Conservation (phyloP, 768 basidiomycete species). For the Rubroboletus satanas region DNA sequence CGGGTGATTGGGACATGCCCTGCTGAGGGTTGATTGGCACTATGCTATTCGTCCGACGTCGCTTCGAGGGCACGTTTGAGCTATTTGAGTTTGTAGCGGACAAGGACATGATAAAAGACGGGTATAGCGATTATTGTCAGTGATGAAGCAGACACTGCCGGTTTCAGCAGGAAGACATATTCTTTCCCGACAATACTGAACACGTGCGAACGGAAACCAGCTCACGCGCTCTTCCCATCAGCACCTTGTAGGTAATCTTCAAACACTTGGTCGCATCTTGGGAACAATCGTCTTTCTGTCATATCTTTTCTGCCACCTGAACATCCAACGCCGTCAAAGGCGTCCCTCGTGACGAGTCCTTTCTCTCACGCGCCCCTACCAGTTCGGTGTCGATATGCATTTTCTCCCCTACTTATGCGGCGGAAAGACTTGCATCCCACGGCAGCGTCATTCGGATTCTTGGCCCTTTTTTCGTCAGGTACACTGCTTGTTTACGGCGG, state of each 20-base stretch:
- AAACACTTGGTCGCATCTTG: not conserved
- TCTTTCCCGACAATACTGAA: slow-evolving; percentile 9
- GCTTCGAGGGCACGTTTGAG: slow-evolving; percentile 54
- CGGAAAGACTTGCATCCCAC: not conserved
- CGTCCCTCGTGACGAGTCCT: not conserved
- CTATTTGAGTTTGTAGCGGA: slow-evolving; percentile 56
- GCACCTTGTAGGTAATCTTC: not conserved
- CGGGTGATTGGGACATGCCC: slow-evolving; percentile 35
- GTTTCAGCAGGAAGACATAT: slow-evolving; percentile 10
- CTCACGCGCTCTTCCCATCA: not conserved
- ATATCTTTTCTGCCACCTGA: not conserved
- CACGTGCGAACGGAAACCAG: slow-evolving; percentile 15
- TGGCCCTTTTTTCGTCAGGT: not conserved
- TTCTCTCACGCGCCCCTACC: not conserved
- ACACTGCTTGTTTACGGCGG: not conserved
- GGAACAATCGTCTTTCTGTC: not conserved
- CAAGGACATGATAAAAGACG: slow-evolving; percentile 51
- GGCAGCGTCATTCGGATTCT: not conserved
- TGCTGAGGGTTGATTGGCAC: slow-evolving; percentile 15
- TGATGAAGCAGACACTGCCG: slow-evolving; percentile 9
- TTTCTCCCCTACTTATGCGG: not conserved
- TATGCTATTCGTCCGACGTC: slow-evolving; percentile 47
- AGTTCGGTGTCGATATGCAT: not conserved
- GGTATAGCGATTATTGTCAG: slow-evolving; percentile 10
- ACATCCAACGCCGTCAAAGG: not conserved